Evolutionary conservation across 2,329 filamentous ascomycete species (phyloP).

Genomic region (Penicillium expansum): DNA sequence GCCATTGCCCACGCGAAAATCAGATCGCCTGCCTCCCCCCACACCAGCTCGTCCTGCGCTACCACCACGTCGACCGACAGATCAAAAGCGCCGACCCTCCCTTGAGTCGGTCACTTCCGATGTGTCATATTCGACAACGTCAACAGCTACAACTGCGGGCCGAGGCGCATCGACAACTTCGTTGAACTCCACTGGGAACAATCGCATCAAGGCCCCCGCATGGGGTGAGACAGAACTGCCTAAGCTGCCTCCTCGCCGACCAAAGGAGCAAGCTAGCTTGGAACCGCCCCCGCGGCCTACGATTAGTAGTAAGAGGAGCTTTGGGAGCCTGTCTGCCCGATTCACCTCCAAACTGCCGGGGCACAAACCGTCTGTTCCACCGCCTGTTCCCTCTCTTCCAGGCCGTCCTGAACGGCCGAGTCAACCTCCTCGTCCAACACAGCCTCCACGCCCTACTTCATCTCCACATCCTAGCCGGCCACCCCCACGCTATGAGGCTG

Average conservation of each 20-base stretch:
- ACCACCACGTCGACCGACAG: constrained; percentile 46
- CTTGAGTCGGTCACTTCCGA: constrained; percentile 54
- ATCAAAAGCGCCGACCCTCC: constrained; percentile 41
- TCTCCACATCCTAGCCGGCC: constrained; percentile 11
- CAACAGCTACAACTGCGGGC: constrained; percentile 42
- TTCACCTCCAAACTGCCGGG: constrained; percentile 10
- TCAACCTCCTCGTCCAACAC: constrained; percentile 5
- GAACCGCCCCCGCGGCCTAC: constrained; percentile 25
- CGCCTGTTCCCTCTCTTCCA: neutral
- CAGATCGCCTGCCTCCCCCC: constrained; percentile 20
- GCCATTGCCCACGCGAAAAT: constrained; percentile 46
- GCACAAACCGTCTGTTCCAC: constrained; percentile 2
- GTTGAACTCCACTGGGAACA: constrained; percentile 27
- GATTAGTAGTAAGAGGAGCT: constrained; percentile 15
- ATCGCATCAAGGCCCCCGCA: constrained; percentile 53
- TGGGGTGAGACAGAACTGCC: constrained; percentile 57
- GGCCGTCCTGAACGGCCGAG: neutral
- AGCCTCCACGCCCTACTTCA: constrained; percentile 12
- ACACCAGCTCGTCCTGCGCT: constrained; percentile 41
- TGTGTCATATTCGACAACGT: constrained; percentile 50
- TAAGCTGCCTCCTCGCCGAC: constrained; percentile 51
- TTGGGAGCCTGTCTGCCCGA: constrained; percentile 16
- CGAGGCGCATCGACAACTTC: constrained; percentile 36
- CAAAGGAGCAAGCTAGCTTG: constrained; percentile 26
- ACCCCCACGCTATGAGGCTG: constrained; percentile 5